Conservation (phyloP, 2,329 filamentous ascomycete genomes). For the Bipolaris victoriae region DNA sequence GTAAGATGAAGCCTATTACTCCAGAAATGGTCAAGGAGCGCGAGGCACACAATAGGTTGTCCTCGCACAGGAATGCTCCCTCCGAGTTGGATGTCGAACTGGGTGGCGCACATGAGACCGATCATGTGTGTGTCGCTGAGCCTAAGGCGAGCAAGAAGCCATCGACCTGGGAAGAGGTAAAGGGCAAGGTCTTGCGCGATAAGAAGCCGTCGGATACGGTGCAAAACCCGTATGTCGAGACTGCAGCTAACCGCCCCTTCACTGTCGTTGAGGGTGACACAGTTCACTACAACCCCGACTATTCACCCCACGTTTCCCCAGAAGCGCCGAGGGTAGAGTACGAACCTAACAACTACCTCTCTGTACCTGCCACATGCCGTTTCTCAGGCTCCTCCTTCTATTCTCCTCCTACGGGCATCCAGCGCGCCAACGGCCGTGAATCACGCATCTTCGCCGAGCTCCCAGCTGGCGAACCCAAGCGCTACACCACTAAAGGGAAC, state of each 20-base stretch:
- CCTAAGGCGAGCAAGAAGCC: background rate
- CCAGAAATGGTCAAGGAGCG: conserved; percentile 11
- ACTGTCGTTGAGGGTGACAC: background rate
- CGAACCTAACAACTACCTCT: background rate
- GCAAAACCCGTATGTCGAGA: background rate
- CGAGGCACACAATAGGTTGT: background rate
- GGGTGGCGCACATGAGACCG: background rate
- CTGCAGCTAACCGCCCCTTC: conserved; percentile 10
- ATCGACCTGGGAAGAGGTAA: conserved; percentile 10
- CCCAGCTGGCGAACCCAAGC: background rate
- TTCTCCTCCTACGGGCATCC: background rate
- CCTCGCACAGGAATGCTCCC: background rate
- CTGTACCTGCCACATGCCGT: background rate
- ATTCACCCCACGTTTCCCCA: background rate
- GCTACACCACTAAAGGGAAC: background rate
- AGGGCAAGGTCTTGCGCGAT: background rate
- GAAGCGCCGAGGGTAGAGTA: background rate
- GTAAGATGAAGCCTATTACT: conserved; percentile 17
- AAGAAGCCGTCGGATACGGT: background rate
- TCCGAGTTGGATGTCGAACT: conserved; percentile 8
- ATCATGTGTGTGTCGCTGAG: background rate
- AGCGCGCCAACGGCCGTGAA: background rate
- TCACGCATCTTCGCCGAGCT: conserved; percentile 9
- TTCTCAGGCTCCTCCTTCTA: background rate
- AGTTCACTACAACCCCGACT: no score